These are phyloP conservation scores for Nemophila menziesii DNA, from an alignment of 257 asterid genomes.

Conservation along the genomic window DNA sequence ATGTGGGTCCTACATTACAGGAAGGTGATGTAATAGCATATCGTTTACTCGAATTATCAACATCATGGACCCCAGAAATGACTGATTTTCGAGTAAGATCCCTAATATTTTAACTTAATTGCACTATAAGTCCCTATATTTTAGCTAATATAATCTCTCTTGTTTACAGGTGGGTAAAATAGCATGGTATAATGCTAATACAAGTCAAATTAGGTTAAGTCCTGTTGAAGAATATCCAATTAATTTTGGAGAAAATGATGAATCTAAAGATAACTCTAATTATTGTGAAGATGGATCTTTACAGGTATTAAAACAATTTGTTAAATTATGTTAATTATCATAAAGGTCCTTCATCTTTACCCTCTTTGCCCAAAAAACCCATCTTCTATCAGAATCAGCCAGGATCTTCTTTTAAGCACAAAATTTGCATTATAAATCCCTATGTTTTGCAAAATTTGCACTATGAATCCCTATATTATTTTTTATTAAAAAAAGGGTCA, in stretches of 20 bases:
- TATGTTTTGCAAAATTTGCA: no score
- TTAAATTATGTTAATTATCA: neutral
- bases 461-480: no score
- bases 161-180: conserved; percentile 79
- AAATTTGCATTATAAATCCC: no score
- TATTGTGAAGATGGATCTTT: conserved; percentile 79
- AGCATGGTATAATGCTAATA: conserved; percentile 33
- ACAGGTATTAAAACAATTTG: conserved; percentile 38
- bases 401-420: no score
- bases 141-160: no score
- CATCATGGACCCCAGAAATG: conserved; percentile 91
- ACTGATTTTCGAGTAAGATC: conserved; percentile 56
- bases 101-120: no score
- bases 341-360: no score
- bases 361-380: no score
- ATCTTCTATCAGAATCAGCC: no score
- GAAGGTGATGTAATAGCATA: conserved; percentile 82
- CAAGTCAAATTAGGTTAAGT: conserved; percentile 32
- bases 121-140: no score
- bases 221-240: conserved; percentile 67
- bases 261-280: conserved; percentile 38
- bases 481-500: no score
- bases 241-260: conserved; percentile 24
- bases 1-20: no score
- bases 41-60: conserved; percentile 70